A percentile compares a stretch with the other conserved stretches of the same genome.
These are phyloP conservation scores for Amylocystis lapponica DNA, from an alignment of 768 basidiomycete genomes.

Conservation along the genomic window DNA sequence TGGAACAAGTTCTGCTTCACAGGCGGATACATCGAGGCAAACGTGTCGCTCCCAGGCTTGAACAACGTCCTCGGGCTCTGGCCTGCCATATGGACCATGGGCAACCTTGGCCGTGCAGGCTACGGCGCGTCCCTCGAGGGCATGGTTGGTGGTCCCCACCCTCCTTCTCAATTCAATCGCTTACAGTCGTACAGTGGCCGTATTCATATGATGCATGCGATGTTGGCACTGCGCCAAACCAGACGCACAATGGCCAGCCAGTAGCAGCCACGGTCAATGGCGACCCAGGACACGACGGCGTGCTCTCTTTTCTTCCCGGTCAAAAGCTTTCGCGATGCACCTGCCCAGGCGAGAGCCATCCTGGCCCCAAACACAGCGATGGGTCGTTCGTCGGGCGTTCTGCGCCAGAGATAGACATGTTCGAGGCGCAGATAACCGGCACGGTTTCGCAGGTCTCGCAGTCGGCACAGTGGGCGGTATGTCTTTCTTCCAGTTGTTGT, in stretches of 20 bases:
- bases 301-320: conserved; percentile 80
- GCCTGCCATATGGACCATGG: conserved; percentile 82
- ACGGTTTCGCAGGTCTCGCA: conserved; percentile 64
- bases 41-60: conserved; percentile 63
- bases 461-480: conserved; percentile 76
- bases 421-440: conserved; percentile 70
- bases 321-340: conserved; percentile 87
- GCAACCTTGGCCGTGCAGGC: conserved; percentile 81
- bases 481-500: conserved; percentile 25
- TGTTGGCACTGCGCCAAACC: conserved; percentile 87
- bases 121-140: conserved; percentile 87
- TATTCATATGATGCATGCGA: conserved; percentile 85
- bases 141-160: conserved; percentile 40
- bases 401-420: conserved; percentile 88
- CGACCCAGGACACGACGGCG: conserved; percentile 43
- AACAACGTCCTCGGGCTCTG: conserved; percentile 60
- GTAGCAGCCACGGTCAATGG: conserved; percentile 54
- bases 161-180: not conserved
- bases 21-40: conserved; percentile 70
- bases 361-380: conserved; percentile 74
- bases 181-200: conserved; percentile 50
- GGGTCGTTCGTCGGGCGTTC: conserved; percentile 72
- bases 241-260: conserved; percentile 66
- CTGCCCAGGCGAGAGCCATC: conserved; percentile 79
- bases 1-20: conserved; percentile 96